Evolutionary conservation across 139 green algal genomes (phyloP).

Genomic region (Coelastrella sp.): DNA sequence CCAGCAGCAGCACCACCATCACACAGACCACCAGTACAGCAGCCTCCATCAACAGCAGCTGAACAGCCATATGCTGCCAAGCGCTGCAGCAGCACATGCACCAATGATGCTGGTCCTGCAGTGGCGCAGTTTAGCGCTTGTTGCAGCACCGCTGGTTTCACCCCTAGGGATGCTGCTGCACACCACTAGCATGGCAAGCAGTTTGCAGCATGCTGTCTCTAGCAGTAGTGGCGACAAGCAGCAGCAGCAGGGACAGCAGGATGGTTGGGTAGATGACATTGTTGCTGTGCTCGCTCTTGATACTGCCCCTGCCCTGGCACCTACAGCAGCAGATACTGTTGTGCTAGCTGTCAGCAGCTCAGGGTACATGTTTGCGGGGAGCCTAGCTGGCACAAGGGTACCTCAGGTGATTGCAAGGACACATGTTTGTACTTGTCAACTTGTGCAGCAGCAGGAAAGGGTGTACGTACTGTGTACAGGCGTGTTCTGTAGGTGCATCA

Average conservation of each 20-base stretch:
- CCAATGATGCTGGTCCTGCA: constrained; percentile 46
- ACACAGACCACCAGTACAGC: not conserved
- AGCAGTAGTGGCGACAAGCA: not conserved
- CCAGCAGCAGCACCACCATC: constrained; percentile 19
- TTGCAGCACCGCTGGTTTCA: constrained; percentile 32
- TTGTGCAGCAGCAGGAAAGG: not conserved
- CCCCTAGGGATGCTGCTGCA: not conserved
- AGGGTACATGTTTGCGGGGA: constrained; percentile 38
- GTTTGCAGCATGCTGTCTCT: not conserved
- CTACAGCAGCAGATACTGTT: constrained; percentile 32
- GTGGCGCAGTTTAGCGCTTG: constrained; percentile 31
- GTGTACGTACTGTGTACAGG: not conserved
- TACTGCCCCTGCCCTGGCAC: constrained; percentile 28
- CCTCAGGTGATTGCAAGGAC: not conserved
- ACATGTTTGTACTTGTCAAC: not conserved
- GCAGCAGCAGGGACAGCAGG: not conserved
- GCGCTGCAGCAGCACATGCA: not conserved
- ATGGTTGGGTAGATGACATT: not conserved
- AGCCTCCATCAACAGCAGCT: constrained; percentile 1
- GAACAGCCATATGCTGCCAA: not conserved
- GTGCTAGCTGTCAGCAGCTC: constrained; percentile 32
- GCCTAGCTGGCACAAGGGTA: not conserved
- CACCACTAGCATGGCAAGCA: constrained; percentile 13
- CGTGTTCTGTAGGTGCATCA: no score
- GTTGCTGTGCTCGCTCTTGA: not conserved